Evolutionary conservation across 202 grass and related monocot species (phyloP).

Genomic region (Schoenoplectus tabernaemontani): DNA sequence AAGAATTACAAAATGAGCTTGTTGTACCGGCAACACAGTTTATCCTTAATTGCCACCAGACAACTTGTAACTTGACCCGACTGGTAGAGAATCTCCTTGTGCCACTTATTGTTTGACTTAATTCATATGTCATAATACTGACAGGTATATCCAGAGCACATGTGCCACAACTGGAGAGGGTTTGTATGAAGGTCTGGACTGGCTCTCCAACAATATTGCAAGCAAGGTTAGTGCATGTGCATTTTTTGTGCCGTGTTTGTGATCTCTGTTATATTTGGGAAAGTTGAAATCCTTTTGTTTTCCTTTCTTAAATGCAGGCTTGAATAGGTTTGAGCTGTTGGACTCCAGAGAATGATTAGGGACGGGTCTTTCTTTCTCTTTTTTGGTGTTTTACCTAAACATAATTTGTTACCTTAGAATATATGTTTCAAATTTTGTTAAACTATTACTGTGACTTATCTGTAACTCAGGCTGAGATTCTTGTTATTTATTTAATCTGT

Average conservation of each 20-base stretch:
- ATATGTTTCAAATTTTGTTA: conserved; percentile 17
- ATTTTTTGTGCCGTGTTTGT: not conserved
- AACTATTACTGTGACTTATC: conserved; percentile 13
- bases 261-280: not conserved
- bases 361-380: not conserved
- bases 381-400: conserved; percentile 14
- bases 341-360: conserved; percentile 5
- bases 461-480: conserved; percentile 15
- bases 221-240: conserved; percentile 29
- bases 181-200: conserved; percentile 38
- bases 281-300: too few relatives aligned
- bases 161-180: conserved; percentile 39
- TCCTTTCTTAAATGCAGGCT: conserved; percentile 8
- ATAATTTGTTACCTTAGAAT: conserved; percentile 13
- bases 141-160: conserved; percentile 43
- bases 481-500: conserved; percentile 9
- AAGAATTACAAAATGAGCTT: not conserved
- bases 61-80: not conserved
- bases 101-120: not conserved
- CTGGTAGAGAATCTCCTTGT: not conserved
- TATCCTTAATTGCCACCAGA: not conserved
- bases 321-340: not conserved
- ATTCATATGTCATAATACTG: not conserved
- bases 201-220: conserved; percentile 42
- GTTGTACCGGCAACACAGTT: not conserved